phyloP scores from a whole-genome alignment of 1,284 basidiomycete species.

The Irpex lacteus region DNA sequence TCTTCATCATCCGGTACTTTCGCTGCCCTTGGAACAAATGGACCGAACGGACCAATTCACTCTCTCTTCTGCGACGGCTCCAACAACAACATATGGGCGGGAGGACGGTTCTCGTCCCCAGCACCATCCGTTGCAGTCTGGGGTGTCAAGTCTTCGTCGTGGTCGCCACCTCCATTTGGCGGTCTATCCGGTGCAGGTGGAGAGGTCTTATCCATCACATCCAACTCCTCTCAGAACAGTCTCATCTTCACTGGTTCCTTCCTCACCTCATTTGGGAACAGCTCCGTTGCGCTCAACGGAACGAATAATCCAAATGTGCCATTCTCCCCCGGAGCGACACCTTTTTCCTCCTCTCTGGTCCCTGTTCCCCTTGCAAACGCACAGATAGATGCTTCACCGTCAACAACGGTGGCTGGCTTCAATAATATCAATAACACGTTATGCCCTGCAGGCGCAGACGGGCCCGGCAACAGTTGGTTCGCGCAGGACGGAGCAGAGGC shows the following conservation, averaged over 20 bases:
- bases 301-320: slow-evolving; percentile 77
- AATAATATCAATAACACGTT: slow-evolving; percentile 73
- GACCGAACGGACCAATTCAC: slow-evolving; percentile 71
- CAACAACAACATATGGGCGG: slow-evolving; percentile 77
- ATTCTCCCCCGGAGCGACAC: slow-evolving; percentile 74
- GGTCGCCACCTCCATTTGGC: slow-evolving; percentile 79
- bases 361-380: slow-evolving; percentile 76
- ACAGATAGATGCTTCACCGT: slow-evolving; percentile 70
- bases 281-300: slow-evolving; percentile 48
- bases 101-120: slow-evolving; percentile 78
- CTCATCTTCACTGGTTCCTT: slow-evolving; percentile 91
- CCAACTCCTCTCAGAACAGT: slow-evolving; percentile 69
- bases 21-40: slow-evolving; percentile 54
- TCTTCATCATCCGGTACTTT: slow-evolving; percentile 57
- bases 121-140: slow-evolving; percentile 78
- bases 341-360: slow-evolving; percentile 88
- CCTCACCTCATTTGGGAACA: slow-evolving; percentile 69
- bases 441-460: slow-evolving; percentile 81
- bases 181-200: slow-evolving; percentile 74
- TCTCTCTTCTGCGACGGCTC: slow-evolving; percentile 82
- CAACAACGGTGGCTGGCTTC: slow-evolving; percentile 63
- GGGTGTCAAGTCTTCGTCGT: slow-evolving; percentile 62
- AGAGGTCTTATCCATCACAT: slow-evolving; percentile 74
- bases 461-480: slow-evolving; percentile 83
- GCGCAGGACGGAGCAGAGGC: slow-evolving; percentile 69